Percentiles rank a stretch among this genome's conserved stretches.
Conservation (phyloP, 73 alveolate genomes). For the Tetrahymena malaccensis region DNA sequence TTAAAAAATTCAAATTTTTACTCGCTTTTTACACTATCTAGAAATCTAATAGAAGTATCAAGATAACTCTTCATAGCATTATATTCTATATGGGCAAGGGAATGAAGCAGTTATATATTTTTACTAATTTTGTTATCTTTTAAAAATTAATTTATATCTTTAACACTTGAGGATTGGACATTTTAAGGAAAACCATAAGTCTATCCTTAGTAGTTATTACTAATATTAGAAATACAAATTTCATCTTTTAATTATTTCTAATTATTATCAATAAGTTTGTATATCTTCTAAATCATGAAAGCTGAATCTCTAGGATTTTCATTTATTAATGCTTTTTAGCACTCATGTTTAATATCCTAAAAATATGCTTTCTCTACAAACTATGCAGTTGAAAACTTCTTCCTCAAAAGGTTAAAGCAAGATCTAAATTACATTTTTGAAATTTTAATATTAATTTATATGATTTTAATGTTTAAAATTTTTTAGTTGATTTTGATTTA, state of each 20-base stretch:
- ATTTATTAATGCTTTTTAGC: not conserved
- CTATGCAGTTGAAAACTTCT: not conserved
- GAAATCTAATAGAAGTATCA: constrained; percentile 25
- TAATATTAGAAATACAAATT: not conserved
- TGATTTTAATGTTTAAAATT: no score
- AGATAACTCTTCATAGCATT: constrained; percentile 30
- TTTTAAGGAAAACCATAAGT: not conserved
- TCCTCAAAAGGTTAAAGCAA: not conserved
- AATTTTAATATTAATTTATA: no score
- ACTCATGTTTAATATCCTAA: not conserved
- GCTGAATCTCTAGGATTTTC: not conserved
- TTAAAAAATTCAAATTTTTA: not conserved
- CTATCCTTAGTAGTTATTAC: not conserved
- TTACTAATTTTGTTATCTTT: not conserved
- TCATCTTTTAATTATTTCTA: not conserved
- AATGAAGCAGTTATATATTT: constrained; percentile 9
- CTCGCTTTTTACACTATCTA: not conserved
- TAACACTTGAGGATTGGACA: not conserved
- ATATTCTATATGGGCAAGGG: constrained; percentile 36
- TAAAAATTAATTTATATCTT: not conserved
- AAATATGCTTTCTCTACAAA: not conserved
- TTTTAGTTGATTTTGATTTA: no score
- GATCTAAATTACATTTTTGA: not conserved
- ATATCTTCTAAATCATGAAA: not conserved
- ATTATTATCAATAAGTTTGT: not conserved